These are phyloP conservation scores for Cryptococcus sp. DNA, from an alignment of 1,284 basidiomycete species.

Conservation along the genomic window DNA sequence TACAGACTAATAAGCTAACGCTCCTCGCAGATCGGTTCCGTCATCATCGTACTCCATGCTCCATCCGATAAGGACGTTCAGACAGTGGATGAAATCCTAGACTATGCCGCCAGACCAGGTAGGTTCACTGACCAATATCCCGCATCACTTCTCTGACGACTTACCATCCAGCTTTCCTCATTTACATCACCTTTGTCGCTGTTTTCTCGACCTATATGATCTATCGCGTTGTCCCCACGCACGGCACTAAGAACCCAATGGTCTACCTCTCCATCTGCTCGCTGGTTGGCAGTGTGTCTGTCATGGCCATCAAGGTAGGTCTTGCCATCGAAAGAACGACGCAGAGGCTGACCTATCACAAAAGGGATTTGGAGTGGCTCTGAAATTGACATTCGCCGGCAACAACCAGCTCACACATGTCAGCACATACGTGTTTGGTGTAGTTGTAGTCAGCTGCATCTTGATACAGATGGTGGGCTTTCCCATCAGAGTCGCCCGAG, in stretches of 20 bases:
- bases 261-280: slow-evolving; percentile 98
- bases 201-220: slow-evolving; percentile 85
- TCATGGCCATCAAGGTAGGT: slow-evolving; percentile 60
- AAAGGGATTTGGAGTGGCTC: slow-evolving; percentile 85
- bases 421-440: slow-evolving; percentile 91
- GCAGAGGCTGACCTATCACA: slow-evolving; percentile 50
- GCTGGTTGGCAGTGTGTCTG: slow-evolving; percentile 94
- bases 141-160: slow-evolving; percentile 4
- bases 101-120: slow-evolving; percentile 87
- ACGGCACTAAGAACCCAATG: slow-evolving; percentile 84
- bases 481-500: neutral
- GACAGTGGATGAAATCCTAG: slow-evolving; percentile 86
- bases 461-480: slow-evolving; percentile 75
- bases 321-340: neutral
- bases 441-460: slow-evolving; percentile 83
- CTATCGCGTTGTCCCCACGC: slow-evolving; percentile 78
- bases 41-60: slow-evolving; percentile 95
- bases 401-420: slow-evolving; percentile 95
- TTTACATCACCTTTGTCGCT: slow-evolving; percentile 83
- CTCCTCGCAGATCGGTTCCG: slow-evolving; percentile 65
- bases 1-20: neutral
- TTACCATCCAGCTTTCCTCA: slow-evolving; percentile 68
- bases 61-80: slow-evolving; percentile 92
- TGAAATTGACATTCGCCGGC: slow-evolving; percentile 91
- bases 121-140: slow-evolving; percentile 36